A percentile compares a stretch with the other conserved stretches of the same genome.
phyloP scores from a whole-genome alignment of 257 asterid species.

The Osmanthus fragrans region DNA sequence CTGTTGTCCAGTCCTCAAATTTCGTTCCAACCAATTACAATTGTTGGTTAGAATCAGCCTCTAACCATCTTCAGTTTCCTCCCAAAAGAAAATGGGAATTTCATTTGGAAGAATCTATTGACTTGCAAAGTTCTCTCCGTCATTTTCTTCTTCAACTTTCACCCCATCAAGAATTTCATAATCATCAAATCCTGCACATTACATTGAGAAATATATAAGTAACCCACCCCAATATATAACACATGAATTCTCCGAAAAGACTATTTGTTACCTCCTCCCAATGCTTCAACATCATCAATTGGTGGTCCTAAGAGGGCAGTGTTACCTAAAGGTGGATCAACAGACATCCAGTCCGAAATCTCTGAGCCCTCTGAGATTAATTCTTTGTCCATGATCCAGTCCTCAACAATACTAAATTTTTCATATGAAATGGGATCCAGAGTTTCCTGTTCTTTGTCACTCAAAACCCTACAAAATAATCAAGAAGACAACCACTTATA shows the following conservation, averaged over 20 bases:
- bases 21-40: background rate
- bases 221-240: background rate
- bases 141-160: constrained; percentile 71
- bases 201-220: constrained; percentile 13
- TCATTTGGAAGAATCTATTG: constrained; percentile 19
- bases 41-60: constrained; percentile 2
- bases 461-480: constrained; percentile 37
- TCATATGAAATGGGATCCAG: constrained; percentile 73
- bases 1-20: background rate
- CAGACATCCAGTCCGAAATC: constrained; percentile 68
- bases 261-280: constrained; percentile 69
- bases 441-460: constrained; percentile 44
- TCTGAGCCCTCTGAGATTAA: constrained; percentile 45
- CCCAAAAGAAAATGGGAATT: constrained; percentile 8
- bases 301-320: constrained; percentile 50
- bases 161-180: constrained; percentile 67
- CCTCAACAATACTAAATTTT: constrained; percentile 54
- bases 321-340: constrained; percentile 77
- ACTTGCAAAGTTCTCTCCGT: constrained; percentile 38
- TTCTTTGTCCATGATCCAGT: constrained; percentile 71
- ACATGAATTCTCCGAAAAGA: constrained; percentile 11
- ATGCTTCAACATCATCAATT: constrained; percentile 69
- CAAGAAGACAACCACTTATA: constrained; percentile 17
- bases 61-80: constrained; percentile 12
- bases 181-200: constrained; percentile 78